Evolutionary conservation across 2,329 filamentous ascomycete species (phyloP).

Genomic region (Fonsecaea pugnacius): DNA sequence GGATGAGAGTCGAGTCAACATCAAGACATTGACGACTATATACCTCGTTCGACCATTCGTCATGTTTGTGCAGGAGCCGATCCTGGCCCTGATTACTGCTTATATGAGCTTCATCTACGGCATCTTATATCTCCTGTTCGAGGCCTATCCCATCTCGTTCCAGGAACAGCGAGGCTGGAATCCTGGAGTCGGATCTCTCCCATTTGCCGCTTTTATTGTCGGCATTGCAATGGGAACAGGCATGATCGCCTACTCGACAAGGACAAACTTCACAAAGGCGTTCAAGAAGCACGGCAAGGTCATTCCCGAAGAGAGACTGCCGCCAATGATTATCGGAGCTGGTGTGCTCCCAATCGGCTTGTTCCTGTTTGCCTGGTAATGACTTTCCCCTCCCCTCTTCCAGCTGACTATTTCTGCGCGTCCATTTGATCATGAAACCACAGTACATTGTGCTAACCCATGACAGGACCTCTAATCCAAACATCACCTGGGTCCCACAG

Average conservation of each 20-base stretch:
- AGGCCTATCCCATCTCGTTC: constrained; percentile 49
- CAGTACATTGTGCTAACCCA: not conserved
- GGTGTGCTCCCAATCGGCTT: constrained; percentile 50
- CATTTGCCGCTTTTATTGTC: constrained; percentile 45
- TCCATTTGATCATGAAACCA: too few species aligned
- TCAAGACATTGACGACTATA: constrained; percentile 47
- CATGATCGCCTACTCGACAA: constrained; percentile 47
- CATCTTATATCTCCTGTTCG: constrained; percentile 44
- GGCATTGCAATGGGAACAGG: constrained; percentile 42
- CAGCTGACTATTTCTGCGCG: not conserved
- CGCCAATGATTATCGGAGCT: constrained; percentile 51
- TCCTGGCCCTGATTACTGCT: constrained; percentile 53
- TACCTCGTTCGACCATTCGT: constrained; percentile 52
- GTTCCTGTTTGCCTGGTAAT: constrained; percentile 56
- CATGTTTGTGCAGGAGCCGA: constrained; percentile 56
- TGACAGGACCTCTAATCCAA: constrained; percentile 42
- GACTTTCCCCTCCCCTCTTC: not conserved
- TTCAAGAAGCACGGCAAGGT: constrained; percentile 43
- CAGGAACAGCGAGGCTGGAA: constrained; percentile 46
- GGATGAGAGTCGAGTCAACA: constrained; percentile 49
- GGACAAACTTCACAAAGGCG: constrained; percentile 48
- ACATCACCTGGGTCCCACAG: constrained; percentile 52
- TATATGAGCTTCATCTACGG: constrained; percentile 48
- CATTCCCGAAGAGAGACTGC: constrained; percentile 51
- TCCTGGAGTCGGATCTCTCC: constrained; percentile 44